Evolutionary conservation across 352 stramenopile genomes (phyloP), one percentile per base, ranked within the genome.

Genomic region (Poterioochromonas sp.): DNA sequence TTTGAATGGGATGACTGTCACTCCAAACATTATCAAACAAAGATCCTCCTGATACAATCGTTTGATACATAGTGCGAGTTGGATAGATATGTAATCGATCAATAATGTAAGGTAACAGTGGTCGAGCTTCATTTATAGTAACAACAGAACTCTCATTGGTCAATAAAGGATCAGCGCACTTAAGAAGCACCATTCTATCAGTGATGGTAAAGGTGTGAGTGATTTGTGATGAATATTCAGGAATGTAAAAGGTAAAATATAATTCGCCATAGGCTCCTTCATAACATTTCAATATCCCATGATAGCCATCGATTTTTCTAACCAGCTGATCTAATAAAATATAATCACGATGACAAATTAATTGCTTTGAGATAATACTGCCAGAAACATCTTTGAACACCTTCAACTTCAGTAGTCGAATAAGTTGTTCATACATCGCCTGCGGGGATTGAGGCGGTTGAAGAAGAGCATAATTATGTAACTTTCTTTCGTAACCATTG

Each of bases 391-490:
- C n/a, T n/a, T n/a, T n/a, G n/a, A n/a, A 37, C 8, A 5, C 37
- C n/a, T 78, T 1, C 12, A 78, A 78, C 1, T 22, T 3, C 12
- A 78, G 47, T 35, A 78, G 39, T 20, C 12, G 11, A 11, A 64
- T 65, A 15, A 78, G 29, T 54, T 35, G n/a, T 53, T 54, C 12
- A 49, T 78, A 78, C 71, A 78, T 64, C 53, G 71, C 47, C 32
- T 44, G 40, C 3, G 41, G 15, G 41, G 71, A 49, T 20, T 68
- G 1, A 39, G 71, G 71, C 22, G 47, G 44, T 64, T 29, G 15
- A 5, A 76, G 5, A 29, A 11, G 15, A 15, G 11, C 58, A 71
- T 40, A 49, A 71, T 41, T 18, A 22, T 22, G 15, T 29, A 29
- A 29, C 65, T 37, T 37, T 12, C 65, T 8, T 32, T 29, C 5